phyloP scores from a whole-genome alignment of 495 filamentous ascomycete genomes.

The Geoglossum glabrum region DNA sequence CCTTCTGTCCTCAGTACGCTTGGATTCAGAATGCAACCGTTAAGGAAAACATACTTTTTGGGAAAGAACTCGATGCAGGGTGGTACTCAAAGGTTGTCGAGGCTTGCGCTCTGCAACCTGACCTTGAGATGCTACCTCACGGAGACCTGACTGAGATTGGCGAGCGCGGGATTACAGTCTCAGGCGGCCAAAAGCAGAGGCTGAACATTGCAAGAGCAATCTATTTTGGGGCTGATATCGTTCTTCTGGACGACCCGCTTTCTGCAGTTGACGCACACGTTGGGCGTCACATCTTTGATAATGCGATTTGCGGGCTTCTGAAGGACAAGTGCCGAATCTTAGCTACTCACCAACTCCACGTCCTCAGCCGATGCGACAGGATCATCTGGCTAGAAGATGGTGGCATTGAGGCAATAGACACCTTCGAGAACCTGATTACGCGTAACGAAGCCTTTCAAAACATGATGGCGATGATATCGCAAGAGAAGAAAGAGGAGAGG shows the following conservation, averaged over 20 bases:
- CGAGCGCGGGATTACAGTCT: slow-evolving; percentile 61
- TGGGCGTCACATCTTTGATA: slow-evolving; percentile 86
- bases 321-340: slow-evolving; percentile 77
- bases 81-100: slow-evolving; percentile 43
- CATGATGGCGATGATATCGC: slow-evolving; percentile 65
- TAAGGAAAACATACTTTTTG: slow-evolving; percentile 77
- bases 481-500: slow-evolving; percentile 37
- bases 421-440: slow-evolving; percentile 68
- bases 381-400: slow-evolving; percentile 85
- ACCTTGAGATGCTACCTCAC: slow-evolving; percentile 56
- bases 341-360: slow-evolving; percentile 87
- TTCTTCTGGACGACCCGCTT: slow-evolving; percentile 32
- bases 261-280: slow-evolving; percentile 33
- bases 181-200: slow-evolving; percentile 68
- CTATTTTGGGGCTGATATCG: slow-evolving; percentile 29
- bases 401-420: slow-evolving; percentile 62
- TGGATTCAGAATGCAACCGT: slow-evolving; percentile 93
- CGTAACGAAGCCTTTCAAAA: slow-evolving; percentile 52
- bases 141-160: slow-evolving; percentile 60
- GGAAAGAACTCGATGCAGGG: slow-evolving; percentile 44
- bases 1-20: slow-evolving; percentile 88
- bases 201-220: slow-evolving; percentile 40
- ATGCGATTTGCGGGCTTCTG: slow-evolving; percentile 77
- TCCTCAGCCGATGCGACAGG: slow-evolving; percentile 72
- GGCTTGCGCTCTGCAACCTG: slow-evolving; percentile 49